These are phyloP conservation scores for Leishmania amazonensis DNA, from an alignment of 208 protist species.

Conservation along the genomic window DNA sequence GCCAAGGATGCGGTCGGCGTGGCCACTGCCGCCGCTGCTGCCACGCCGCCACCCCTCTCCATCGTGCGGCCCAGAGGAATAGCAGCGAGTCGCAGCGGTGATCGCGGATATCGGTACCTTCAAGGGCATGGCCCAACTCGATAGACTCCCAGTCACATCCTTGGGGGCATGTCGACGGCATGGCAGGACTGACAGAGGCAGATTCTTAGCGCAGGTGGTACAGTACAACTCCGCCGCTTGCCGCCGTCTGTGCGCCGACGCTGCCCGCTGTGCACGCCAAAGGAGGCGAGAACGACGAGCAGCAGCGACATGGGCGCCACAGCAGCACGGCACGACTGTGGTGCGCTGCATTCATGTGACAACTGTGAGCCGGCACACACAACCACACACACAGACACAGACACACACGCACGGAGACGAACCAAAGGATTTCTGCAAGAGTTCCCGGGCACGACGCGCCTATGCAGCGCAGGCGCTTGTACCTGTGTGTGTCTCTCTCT, in stretches of 20 bases:
- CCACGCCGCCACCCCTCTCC: background rate
- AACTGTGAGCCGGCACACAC: background rate
- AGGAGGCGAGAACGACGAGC: background rate
- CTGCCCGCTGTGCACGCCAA: background rate
- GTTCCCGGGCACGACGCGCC: background rate
- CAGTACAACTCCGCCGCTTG: background rate
- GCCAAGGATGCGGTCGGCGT: background rate
- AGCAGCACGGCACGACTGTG: background rate
- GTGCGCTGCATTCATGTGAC: background rate
- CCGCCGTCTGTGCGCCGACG: background rate
- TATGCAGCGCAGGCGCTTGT: background rate
- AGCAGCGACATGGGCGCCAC: background rate
- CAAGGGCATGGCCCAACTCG: background rate
- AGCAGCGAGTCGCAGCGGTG: constrained; percentile 10
- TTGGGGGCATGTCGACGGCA: background rate
- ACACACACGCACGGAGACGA: too few species aligned
- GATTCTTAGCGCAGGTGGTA: background rate
- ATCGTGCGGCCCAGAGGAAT: background rate
- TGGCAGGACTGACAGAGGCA: background rate
- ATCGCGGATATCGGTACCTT: background rate
- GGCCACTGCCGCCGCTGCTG: background rate
- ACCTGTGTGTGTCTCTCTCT: background rate
- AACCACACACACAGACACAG: background rate
- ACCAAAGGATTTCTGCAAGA: background rate
- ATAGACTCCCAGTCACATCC: background rate